phyloP scores from a whole-genome alignment of 1,284 basidiomycete species.

The Puccinia horiana region DNA sequence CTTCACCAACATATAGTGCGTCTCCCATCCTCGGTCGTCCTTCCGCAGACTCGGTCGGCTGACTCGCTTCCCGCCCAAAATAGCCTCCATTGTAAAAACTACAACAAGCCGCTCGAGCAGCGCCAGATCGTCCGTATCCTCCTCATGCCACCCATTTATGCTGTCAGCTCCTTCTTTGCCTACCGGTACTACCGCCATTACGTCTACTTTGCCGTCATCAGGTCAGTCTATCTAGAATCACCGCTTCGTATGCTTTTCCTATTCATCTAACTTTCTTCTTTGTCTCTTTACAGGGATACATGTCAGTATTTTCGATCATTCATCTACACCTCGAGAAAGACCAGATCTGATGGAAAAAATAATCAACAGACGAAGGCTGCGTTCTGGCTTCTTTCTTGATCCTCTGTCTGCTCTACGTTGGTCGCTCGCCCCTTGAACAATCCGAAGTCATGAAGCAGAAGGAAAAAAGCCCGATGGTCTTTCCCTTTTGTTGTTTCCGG shows the following conservation, averaged over 20 bases:
- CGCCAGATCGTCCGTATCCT: slow-evolving; percentile 66
- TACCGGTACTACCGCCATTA: slow-evolving; percentile 50
- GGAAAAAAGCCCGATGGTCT: slow-evolving; percentile 73
- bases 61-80: not conserved
- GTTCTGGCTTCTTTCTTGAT: slow-evolving; percentile 66
- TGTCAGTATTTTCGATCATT: not conserved
- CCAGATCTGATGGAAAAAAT: slow-evolving; percentile 63
- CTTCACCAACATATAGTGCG: slow-evolving; percentile 23
- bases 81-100: slow-evolving; percentile 63
- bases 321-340: not conserved
- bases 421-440: slow-evolving; percentile 67
- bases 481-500: slow-evolving; percentile 65
- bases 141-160: slow-evolving; percentile 57
- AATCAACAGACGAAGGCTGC: slow-evolving; percentile 64
- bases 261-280: not conserved
- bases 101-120: slow-evolving; percentile 69
- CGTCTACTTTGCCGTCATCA: slow-evolving; percentile 61
- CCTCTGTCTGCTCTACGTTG: slow-evolving; percentile 80
- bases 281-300: not conserved
- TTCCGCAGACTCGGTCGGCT: not conserved
- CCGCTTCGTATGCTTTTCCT: not conserved
- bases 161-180: slow-evolving; percentile 51
- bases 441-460: slow-evolving; percentile 69
- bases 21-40: not conserved
- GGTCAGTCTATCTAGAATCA: not conserved